phyloP scores from a whole-genome alignment of 2,329 filamentous ascomycete species.

The Coccinonectria pachysandricola region DNA sequence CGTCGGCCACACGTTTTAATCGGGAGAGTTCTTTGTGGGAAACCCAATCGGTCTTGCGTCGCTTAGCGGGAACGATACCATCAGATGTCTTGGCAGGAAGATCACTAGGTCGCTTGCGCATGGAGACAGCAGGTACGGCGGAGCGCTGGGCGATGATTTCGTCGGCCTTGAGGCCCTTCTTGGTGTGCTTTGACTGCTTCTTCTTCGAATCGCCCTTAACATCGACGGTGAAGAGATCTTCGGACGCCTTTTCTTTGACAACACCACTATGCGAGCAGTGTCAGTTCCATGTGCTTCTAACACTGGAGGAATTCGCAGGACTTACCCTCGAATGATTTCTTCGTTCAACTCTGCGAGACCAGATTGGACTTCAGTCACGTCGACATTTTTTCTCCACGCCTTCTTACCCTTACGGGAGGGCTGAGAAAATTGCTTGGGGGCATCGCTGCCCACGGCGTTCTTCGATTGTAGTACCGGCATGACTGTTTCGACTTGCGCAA shows the following conservation, averaged over 20 bases:
- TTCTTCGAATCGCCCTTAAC: slow-evolving; percentile 56
- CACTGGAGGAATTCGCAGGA: neutral
- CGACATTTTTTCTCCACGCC: slow-evolving; percentile 97
- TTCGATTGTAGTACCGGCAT: slow-evolving; percentile 46
- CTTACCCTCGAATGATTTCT: slow-evolving; percentile 81
- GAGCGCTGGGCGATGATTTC: slow-evolving; percentile 85
- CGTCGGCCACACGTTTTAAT: slow-evolving; percentile 69
- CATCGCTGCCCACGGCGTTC: slow-evolving; percentile 37
- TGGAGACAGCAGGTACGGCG: slow-evolving; percentile 65
- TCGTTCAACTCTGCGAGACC: slow-evolving; percentile 79
- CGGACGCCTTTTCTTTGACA: slow-evolving; percentile 69
- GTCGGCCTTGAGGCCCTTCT: slow-evolving; percentile 78
- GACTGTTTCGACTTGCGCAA: slow-evolving; percentile 13
- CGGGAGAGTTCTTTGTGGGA: slow-evolving; percentile 74
- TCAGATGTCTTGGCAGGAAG: slow-evolving; percentile 66
- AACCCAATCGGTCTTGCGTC: slow-evolving; percentile 67
- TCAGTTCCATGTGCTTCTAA: no score
- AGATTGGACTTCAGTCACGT: slow-evolving; percentile 74
- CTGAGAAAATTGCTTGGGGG: slow-evolving; percentile 75
- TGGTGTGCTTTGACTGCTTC: slow-evolving; percentile 53
- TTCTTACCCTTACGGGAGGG: slow-evolving; percentile 95
- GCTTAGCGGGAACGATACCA: slow-evolving; percentile 65
- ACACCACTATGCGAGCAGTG: slow-evolving; percentile 74
- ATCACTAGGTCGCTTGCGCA: slow-evolving; percentile 63
- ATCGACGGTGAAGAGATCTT: slow-evolving; percentile 80